Base-by-base conservation (phyloP, 2,329 filamentous ascomycete genomes). In the Penicillium sp. region DNA sequence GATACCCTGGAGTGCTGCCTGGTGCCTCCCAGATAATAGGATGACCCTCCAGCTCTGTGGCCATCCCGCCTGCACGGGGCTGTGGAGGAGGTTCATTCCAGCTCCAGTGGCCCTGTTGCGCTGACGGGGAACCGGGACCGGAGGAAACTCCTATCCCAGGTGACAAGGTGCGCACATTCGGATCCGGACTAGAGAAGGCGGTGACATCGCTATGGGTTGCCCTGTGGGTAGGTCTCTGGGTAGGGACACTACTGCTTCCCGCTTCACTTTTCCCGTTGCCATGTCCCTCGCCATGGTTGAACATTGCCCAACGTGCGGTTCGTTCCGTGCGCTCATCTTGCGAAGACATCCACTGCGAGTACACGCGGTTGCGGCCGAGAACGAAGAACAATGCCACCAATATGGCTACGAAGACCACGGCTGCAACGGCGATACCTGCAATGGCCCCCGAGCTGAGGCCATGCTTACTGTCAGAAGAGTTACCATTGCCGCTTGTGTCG, bases 371-470 rank as follows among this genome's bases (percentile, higher is more conserved):
- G 29, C 73, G 69, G 17, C 73, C 70, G 9, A 76, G 68, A 3
- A 72, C 59, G 60, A 73, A 75, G 59, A 75, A 70, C 2, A 77
- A 56, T 3, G 65, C 64, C 51, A 81, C 82, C 50, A 85, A 64
- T 6, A 86, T 66, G 0, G 70, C 75, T 9, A 79, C 74, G 10
- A 76, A 79, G 2, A 78, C 81, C 0, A 80, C 74, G 1, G 69
- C 72, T 25, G 84, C 84, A 37, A 88, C 76, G 0, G 77, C 78
- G 31, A 88, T 86, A 5, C 85, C 86, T 1, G 83, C 84, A 29
- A 88, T 87, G 2, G 81, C 82, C 4, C 84, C 84, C 0, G 70
- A 54, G 33, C 75, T 73, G 6, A 80, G 68, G 25, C 57, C 56
- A 13, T 53, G 31, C 21, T 61, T 51, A 19, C 25, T n/a, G 9